phyloP scores from a whole-genome alignment of 768 basidiomycete species.

The Mycena rosella region DNA sequence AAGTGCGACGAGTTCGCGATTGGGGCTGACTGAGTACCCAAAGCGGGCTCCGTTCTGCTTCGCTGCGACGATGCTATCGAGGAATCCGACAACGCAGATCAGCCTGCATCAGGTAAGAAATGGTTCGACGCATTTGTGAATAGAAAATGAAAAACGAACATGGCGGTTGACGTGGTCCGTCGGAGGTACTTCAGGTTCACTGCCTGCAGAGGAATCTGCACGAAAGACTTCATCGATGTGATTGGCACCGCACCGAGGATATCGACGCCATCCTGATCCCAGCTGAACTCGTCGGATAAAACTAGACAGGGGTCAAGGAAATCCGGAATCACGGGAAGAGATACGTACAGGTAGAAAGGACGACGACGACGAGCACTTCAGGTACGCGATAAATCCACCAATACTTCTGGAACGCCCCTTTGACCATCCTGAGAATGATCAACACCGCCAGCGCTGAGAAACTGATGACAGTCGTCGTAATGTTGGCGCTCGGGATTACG shows the following conservation, averaged over 20 bases:
- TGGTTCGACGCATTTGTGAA: not conserved
- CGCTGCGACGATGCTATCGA: slow-evolving; percentile 95
- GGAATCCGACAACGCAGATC: slow-evolving; percentile 87
- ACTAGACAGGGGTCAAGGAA: slow-evolving; percentile 57
- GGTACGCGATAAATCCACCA: slow-evolving; percentile 87
- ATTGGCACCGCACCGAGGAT: slow-evolving; percentile 86
- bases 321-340: not conserved
- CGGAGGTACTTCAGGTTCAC: slow-evolving; percentile 74
- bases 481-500: slow-evolving; percentile 67
- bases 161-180: slow-evolving; percentile 80
- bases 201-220: slow-evolving; percentile 79
- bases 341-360: slow-evolving; percentile 81
- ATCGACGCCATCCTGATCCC: slow-evolving; percentile 84
- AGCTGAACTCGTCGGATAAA: slow-evolving; percentile 73
- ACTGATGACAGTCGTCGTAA: slow-evolving; percentile 79
- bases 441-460: slow-evolving; percentile 77
- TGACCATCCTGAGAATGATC: slow-evolving; percentile 70
- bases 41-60: slow-evolving; percentile 91
- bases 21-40: slow-evolving; percentile 91
- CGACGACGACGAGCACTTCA: slow-evolving; percentile 91
- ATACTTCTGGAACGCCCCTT: slow-evolving; percentile 67
- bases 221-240: slow-evolving; percentile 67
- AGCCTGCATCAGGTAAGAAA: slow-evolving; percentile 56
- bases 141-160: slow-evolving; percentile 66
- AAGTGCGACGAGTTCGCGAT: slow-evolving; percentile 95